phyloP scores from a whole-genome alignment of 371 early-diverging fungal genomes.

The Amoeboaphelidium protococcarum region DNA sequence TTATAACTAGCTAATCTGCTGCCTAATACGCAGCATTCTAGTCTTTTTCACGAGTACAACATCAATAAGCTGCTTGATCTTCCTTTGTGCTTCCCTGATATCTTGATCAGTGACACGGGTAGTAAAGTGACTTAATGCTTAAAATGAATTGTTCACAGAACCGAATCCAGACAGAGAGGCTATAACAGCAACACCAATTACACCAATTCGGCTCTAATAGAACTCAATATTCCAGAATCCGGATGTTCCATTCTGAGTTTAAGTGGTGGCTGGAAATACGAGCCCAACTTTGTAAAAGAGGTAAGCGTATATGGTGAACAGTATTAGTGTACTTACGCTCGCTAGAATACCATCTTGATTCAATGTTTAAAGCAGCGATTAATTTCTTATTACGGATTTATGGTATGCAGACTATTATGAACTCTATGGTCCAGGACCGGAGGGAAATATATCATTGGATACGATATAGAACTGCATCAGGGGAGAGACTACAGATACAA shows the following conservation, averaged over 20 bases:
- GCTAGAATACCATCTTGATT: constrained; percentile 2
- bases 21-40: too few relatives aligned
- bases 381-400: neutral
- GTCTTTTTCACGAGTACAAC: neutral
- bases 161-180: constrained; percentile 80
- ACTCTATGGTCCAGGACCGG: constrained; percentile 3
- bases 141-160: constrained; percentile 66
- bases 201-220: constrained; percentile 47
- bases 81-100: neutral
- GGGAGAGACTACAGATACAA: constrained; percentile 41
- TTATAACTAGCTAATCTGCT: too few relatives aligned
- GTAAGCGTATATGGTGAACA: neutral
- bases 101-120: constrained; percentile 7
- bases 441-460: constrained; percentile 10
- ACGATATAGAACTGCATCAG: constrained; percentile 40
- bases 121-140: constrained; percentile 31
- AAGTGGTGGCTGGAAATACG: neutral
- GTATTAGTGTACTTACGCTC: constrained; percentile 5
- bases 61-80: neutral
- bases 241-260: constrained; percentile 2
- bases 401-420: constrained; percentile 3
- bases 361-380: constrained; percentile 4
- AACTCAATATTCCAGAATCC: constrained; percentile 19
- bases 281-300: constrained; percentile 1
- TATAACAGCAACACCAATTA: constrained; percentile 69